These are phyloP conservation scores for Gossypium davidsonii DNA, from an alignment of 441 rosid species.

Conservation along the genomic window DNA sequence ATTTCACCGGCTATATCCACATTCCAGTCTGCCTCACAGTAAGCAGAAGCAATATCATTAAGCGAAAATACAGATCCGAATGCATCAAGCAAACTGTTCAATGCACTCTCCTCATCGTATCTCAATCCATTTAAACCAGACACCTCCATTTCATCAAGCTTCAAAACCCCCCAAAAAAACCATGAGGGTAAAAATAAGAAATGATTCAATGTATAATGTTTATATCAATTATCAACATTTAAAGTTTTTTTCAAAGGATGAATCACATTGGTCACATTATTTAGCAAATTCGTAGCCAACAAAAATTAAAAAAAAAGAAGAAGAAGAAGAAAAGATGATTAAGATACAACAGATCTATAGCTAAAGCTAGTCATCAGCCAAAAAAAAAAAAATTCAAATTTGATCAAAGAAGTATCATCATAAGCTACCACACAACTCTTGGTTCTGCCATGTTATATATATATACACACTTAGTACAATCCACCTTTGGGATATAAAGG, in stretches of 20 bases:
- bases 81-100: constrained; percentile 41
- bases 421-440: too few relatives aligned
- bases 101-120: constrained; percentile 33
- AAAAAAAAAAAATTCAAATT: neutral
- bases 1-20: constrained; percentile 34
- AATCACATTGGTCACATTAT: neutral
- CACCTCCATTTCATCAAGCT: constrained; percentile 34
- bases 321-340: too few relatives aligned
- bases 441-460: too few relatives aligned
- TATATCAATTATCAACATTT: neutral
- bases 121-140: constrained; percentile 17
- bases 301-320: neutral
- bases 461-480: neutral
- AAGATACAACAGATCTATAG: neutral
- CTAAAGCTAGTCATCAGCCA: neutral
- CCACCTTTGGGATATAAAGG: neutral
- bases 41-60: constrained; percentile 47
- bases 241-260: neutral
- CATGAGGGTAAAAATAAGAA: neutral
- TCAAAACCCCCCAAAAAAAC: neutral
- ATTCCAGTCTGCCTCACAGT: constrained; percentile 29
- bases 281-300: neutral
- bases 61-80: constrained; percentile 38
- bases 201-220: neutral
- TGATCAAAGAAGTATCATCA: constrained; percentile 1